Evolutionary conservation across 225 moss, liverwort and hornwort species (phyloP).

Genomic region (Antitrichia curtipendula): DNA sequence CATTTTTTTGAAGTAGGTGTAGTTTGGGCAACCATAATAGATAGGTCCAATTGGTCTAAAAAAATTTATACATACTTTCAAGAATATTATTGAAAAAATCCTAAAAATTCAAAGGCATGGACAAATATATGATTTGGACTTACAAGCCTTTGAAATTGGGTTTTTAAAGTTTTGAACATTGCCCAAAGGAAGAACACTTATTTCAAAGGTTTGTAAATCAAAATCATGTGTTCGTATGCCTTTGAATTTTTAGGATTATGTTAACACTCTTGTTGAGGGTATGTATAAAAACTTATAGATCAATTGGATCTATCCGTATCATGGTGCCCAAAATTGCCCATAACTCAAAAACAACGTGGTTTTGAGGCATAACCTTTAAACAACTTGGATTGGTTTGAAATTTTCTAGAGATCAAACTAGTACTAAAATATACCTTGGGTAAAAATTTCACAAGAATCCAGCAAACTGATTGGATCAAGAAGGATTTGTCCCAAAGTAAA

Average conservation of each 20-base stretch:
- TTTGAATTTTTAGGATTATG: neutral
- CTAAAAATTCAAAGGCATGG: neutral
- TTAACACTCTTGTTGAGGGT: neutral
- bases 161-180: too few species aligned
- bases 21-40: accelerated
- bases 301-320: neutral
- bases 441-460: too few species aligned
- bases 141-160: neutral
- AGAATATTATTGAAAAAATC: neutral
- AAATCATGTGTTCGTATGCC: neutral
- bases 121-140: neutral
- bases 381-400: too few species aligned
- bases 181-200: accelerated
- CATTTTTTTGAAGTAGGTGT: accelerated
- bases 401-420: too few species aligned
- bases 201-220: neutral
- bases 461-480: too few species aligned
- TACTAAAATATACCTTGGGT: too few species aligned
- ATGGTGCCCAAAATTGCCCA: too few species aligned
- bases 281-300: accelerated
- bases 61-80: accelerated
- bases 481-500: too few species aligned
- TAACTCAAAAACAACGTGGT: too few species aligned
- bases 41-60: neutral
- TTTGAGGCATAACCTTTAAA: too few species aligned